Conservation (phyloP, 148 eudicot species). For the Chenopodium quinoa region DNA sequence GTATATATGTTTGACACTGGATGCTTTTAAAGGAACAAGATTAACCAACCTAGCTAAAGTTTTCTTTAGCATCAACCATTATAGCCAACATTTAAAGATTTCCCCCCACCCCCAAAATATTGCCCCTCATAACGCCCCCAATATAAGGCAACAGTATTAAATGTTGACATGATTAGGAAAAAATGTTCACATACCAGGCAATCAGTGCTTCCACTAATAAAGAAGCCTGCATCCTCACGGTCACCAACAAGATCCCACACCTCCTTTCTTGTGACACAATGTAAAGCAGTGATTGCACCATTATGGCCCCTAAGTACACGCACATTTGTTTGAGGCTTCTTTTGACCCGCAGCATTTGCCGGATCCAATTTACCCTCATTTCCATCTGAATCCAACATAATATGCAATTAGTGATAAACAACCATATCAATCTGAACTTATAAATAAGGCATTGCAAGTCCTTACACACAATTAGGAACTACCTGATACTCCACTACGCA, state of each 20-base stretch:
- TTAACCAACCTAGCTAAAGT: no score
- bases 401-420: conserved; percentile 12
- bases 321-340: conserved; percentile 70
- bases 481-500: conserved; percentile 45
- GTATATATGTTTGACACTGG: no score
- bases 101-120: background rate
- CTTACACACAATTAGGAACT: conserved; percentile 44
- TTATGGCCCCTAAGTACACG: conserved; percentile 92
- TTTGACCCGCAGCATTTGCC: conserved; percentile 62
- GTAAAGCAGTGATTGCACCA: conserved; percentile 92
- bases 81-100: no score
- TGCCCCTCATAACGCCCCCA: background rate
- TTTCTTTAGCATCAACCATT: no score
- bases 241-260: conserved; percentile 99
- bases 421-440: conserved; percentile 9
- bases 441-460: conserved; percentile 44
- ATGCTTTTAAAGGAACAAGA: no score
- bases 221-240: conserved; percentile 99
- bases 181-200: conserved; percentile 55
- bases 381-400: conserved; percentile 40
- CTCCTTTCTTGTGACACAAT: conserved; percentile 96
- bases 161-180: background rate
- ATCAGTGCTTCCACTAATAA: conserved; percentile 98
- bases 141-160: background rate
- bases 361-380: conserved; percentile 70